Evolutionary conservation across 2,329 filamentous ascomycete species (phyloP), one percentile per base, ranked within the genome.

Genomic region (Dothideomycetes sp.): DNA sequence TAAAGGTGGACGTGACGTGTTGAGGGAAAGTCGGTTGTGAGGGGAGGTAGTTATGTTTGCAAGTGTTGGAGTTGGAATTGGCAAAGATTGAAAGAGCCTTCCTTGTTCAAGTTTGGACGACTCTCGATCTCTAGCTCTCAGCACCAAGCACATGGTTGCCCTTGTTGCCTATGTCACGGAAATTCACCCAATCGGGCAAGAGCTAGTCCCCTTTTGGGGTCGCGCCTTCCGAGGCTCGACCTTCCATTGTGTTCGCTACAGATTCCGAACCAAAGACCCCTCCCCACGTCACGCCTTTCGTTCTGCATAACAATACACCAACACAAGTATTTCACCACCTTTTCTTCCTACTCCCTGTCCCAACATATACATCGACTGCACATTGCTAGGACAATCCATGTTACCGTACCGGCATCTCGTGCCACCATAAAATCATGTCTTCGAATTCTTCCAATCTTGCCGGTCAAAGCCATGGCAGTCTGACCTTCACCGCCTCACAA

Each of bases 401-500:
- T 27, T 20, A 28, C 15, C 35, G 18, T 13, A 9, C 29, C 29
- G 13, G 13, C 12, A 12, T 12, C 35, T 16, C 24, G 35, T 29
- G 5, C 19, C 11, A 23, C 17, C 13, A 7, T 18, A 5, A 7
- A 30, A 36, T 16, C 40, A 47, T 47, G 45, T 24, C 45, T 22
- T 33, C 41, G 5, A 19, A 36, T 30, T 29, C 37, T 5, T 28
- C 20, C 20, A 33, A 32, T 8, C 11, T 33, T 17, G 15, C 37
- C 12, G 25, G 28, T 12, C 23, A 33, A 16, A 55, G 50, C 5
- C 48, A 47, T 12, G 57, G 57, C 49, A 56, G 53, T 28, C 52
- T 58, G 42, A 61, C 58, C 12, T 49, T 58, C 32, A 46, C 53
- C 18, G 46, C 50, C 33, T 55, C 54, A 24, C 39, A 50, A 33